Evolutionary conservation across 805 yeast genomes (phyloP).

Genomic region (Kluyveromyces lactis): DNA sequence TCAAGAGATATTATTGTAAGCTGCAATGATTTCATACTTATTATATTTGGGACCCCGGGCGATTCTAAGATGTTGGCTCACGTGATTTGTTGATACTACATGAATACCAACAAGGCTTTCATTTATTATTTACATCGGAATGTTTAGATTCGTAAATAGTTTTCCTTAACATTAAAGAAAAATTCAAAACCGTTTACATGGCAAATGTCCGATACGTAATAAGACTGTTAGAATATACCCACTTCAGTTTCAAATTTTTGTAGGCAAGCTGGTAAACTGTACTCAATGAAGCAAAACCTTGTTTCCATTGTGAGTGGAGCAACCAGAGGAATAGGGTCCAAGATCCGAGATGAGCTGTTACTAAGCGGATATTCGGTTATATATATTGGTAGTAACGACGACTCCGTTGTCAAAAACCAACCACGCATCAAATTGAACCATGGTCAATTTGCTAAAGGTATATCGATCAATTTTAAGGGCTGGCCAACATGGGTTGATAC

Average conservation of each 20-base stretch:
- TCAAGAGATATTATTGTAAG: not conserved
- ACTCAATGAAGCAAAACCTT: not conserved
- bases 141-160: slow-evolving; percentile 1
- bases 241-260: no score
- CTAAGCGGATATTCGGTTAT: slow-evolving; percentile 21
- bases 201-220: no score
- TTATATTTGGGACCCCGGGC: no score
- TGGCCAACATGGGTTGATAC: slow-evolving; percentile 24
- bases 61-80: no score
- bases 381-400: slow-evolving; percentile 17
- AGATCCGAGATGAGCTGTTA: slow-evolving; percentile 23
- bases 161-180: not conserved
- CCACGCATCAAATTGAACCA: slow-evolving; percentile 5
- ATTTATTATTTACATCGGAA: no score
- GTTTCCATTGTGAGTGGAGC: slow-evolving; percentile 36
- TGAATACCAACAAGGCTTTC: no score
- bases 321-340: slow-evolving; percentile 36
- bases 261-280: no score
- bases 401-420: slow-evolving; percentile 8
- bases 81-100: no score
- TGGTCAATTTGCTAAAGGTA: slow-evolving; percentile 9
- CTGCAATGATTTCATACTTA: no score
- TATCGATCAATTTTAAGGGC: slow-evolving; percentile 19
- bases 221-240: no score
- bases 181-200: not conserved